Evolutionary conservation across 1,139 yeast species (phyloP).

Genomic region (Sugiyamaella neomexicana): DNA sequence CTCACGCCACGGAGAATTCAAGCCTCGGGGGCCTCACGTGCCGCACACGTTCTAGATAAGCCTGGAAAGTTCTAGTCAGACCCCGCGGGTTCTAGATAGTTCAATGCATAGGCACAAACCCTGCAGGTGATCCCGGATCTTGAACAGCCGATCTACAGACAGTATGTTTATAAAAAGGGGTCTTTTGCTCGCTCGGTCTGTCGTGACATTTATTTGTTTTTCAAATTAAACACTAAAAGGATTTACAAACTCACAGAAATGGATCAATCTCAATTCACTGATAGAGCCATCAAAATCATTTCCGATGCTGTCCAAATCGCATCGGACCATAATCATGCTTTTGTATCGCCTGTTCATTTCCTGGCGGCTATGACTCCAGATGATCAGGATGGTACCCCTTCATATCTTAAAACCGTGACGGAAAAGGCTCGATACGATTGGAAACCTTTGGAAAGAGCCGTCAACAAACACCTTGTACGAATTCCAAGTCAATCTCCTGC

Average conservation of each 20-base stretch:
- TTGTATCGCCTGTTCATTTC: constrained; percentile 80
- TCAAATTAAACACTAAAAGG: not conserved
- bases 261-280: constrained; percentile 55
- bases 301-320: constrained; percentile 81
- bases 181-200: not conserved
- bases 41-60: not conserved
- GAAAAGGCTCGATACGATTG: constrained; percentile 91
- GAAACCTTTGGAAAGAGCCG: constrained; percentile 71
- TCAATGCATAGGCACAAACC: not conserved
- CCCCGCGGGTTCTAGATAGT: not conserved
- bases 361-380: constrained; percentile 89
- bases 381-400: constrained; percentile 64
- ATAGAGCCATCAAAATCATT: constrained; percentile 81
- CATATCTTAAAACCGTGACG: constrained; percentile 78
- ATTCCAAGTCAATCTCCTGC: constrained; percentile 89
- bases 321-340: constrained; percentile 78
- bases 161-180: not conserved
- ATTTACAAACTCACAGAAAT: not conserved
- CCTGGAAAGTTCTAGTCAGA: constrained; percentile 1
- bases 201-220: not conserved
- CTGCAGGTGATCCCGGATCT: not conserved
- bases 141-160: not conserved
- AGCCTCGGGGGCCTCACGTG: not conserved
- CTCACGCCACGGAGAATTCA: not conserved
- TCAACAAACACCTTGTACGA: constrained; percentile 78